These are phyloP conservation scores for Penicillium sp. DNA, from an alignment of 2,329 filamentous ascomycete genomes.

Conservation along the genomic window DNA sequence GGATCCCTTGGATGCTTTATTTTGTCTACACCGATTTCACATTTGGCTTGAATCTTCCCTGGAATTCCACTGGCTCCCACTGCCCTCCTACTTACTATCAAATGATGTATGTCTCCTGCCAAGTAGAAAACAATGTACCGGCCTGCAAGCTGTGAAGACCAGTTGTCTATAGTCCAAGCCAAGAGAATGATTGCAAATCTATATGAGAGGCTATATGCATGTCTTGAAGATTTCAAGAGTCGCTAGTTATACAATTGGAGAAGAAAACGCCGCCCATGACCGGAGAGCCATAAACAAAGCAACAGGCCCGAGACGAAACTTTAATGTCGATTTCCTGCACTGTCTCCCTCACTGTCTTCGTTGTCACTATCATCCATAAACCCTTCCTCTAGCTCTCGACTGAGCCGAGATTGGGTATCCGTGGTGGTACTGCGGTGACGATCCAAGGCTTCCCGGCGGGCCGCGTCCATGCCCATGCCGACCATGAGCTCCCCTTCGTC, in stretches of 20 bases:
- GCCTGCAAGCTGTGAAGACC: neutral
- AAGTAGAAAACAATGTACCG: too few species aligned
- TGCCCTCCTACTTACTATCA: too few species aligned
- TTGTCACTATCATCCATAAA: conserved; percentile 74
- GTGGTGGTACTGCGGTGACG: conserved; percentile 44
- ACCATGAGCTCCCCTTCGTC: conserved; percentile 62
- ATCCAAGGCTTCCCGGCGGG: conserved; percentile 45
- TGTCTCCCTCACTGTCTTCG: conserved; percentile 51
- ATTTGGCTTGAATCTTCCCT: neutral
- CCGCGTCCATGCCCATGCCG: conserved; percentile 55
- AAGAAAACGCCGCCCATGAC: conserved; percentile 14
- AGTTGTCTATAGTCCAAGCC: neutral
- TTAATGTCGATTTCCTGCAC: conserved; percentile 7
- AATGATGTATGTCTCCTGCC: neutral
- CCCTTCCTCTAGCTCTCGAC: conserved; percentile 75
- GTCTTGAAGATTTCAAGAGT: neutral
- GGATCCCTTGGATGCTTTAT: neutral
- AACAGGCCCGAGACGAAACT: neutral
- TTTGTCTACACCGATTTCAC: neutral
- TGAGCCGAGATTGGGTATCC: conserved; percentile 59
- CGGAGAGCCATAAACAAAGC: neutral
- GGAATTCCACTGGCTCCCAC: neutral
- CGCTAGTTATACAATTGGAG: neutral
- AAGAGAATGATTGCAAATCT: neutral
- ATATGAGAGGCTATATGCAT: neutral